Base-by-base conservation (phyloP, 371 early-diverging fungal genomes). In the Mortierella sp. region DNA sequence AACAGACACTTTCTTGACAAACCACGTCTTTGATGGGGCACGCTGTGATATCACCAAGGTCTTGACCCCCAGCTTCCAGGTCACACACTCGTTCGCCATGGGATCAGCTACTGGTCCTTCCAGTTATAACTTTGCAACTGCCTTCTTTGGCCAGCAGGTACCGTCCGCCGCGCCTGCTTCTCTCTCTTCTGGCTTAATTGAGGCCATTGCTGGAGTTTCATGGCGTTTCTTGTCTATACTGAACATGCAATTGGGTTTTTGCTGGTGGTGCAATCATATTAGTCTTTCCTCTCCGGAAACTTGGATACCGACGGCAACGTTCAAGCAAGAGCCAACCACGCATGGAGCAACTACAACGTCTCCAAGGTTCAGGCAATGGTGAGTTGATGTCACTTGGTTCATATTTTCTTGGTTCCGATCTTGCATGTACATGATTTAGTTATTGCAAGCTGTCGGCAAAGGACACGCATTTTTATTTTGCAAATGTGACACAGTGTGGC, bases 11-110 rank as follows among this genome's bases (percentile, higher is more conserved):
- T 94, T 95, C 79, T 87, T 94, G 69, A 91, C 93, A 74, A 90
- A 94, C 85, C 93, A 92, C 83, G 84, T 95, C 76, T 95, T 98
- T 83, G 98, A 99, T 73, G 99, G 99, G 72, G 98, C 94, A 39
- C 95, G 95, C 75, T 94, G 97, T 68, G 97, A 98, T 78, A 90
- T 98, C 75, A 91, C 94, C 54, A 96, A 96, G 83, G 90, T 94
- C 55, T 88, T 97, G 83, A 96, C 96, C 62, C 95, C 88, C 68
- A 95, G 94, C 87, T 97, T 99, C 89, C 97, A 97, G 79, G 95
- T 96, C 59, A 91, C 93, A 66, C 98, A 99, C 88, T 92, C 94
- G 54, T 93, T 98, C 86, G 89, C 93, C 49, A 93, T 97, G 84
- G 98, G 96, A 5, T 91, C 96, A 62, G 89, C 93, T 54, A 90